Conservation (phyloP, 1,284 basidiomycete species). For the Coriolopsis trogii region DNA sequence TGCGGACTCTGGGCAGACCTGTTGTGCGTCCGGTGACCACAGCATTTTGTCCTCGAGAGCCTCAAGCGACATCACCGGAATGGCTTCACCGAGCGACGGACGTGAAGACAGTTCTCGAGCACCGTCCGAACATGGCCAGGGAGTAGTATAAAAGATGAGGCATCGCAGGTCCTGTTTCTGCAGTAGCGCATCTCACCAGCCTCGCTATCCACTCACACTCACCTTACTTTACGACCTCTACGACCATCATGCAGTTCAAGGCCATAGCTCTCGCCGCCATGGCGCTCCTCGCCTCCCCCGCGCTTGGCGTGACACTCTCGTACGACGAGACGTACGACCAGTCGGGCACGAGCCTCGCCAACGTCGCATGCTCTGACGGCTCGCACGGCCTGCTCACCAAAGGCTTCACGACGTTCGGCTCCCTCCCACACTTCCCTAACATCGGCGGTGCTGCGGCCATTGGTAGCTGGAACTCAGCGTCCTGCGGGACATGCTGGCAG, state of each 20-base stretch:
- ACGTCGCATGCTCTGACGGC: slow-evolving; percentile 54
- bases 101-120: not conserved
- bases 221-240: not conserved
- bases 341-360: slow-evolving; percentile 32
- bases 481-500: slow-evolving; percentile 52
- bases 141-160: not conserved
- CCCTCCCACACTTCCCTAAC: slow-evolving; percentile 52
- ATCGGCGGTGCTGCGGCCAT: slow-evolving; percentile 50
- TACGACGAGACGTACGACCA: slow-evolving; percentile 50
- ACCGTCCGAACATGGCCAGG: not conserved
- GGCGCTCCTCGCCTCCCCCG: slow-evolving; percentile 23
- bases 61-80: not conserved
- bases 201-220: not conserved
- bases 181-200: not conserved
- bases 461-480: slow-evolving; percentile 41
- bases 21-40: slow-evolving; percentile 2
- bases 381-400: slow-evolving; percentile 44
- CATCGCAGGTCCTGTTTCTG: not conserved
- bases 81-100: not conserved
- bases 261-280: slow-evolving; percentile 27
- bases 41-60: not conserved
- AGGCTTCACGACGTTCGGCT: slow-evolving; percentile 48
- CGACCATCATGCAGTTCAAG: slow-evolving; percentile 29
- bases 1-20: not conserved
- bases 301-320: slow-evolving; percentile 32